Percentiles rank a stretch among this genome's conserved stretches.
Evolutionary conservation across 495 filamentous ascomycete genomes (phyloP).

Genomic region (Pyrenula aspistea): DNA sequence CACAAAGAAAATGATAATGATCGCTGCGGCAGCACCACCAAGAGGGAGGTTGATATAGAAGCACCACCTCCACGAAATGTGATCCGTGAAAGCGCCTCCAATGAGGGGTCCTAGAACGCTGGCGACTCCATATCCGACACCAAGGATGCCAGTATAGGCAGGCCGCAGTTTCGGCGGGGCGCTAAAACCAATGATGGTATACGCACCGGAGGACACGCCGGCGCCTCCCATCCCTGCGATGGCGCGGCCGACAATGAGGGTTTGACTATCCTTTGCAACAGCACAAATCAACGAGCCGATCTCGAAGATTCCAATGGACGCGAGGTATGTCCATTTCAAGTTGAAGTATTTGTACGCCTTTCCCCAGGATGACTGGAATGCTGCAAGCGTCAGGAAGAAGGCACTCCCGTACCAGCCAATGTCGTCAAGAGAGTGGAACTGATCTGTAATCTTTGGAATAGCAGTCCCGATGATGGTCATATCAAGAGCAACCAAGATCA

Average conservation of each 20-base stretch:
- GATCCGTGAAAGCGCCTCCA: conserved; percentile 32
- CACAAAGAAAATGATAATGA: conserved; percentile 29
- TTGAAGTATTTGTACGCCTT: conserved; percentile 40
- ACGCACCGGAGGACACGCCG: conserved; percentile 14
- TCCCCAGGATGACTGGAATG: conserved; percentile 40
- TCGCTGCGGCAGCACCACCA: conserved; percentile 22
- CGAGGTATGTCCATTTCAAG: conserved; percentile 37
- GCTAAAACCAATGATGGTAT: conserved; percentile 22
- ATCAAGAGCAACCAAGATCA: conserved; percentile 4
- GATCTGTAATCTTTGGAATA: conserved; percentile 35
- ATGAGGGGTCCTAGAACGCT: conserved; percentile 33
- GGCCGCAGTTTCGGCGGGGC: conserved; percentile 21
- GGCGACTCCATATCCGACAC: conserved; percentile 23
- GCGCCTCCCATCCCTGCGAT: conserved; percentile 19
- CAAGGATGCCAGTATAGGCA: conserved; percentile 25
- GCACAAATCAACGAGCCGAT: conserved; percentile 43
- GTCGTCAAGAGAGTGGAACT: conserved; percentile 33
- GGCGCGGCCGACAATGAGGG: conserved; percentile 25
- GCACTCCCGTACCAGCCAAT: conserved; percentile 45
- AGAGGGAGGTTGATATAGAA: conserved; percentile 46
- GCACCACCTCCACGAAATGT: conserved; percentile 38
- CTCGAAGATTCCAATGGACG: conserved; percentile 58
- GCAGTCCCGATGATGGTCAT: conserved; percentile 30
- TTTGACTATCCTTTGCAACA: conserved; percentile 15
- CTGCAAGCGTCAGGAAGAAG: conserved; percentile 41